Percentiles rank a stretch among this genome's conserved stretches.
These are phyloP conservation scores for Artemisia tridentata DNA, from an alignment of 129 eudicot genomes.

Conservation along the genomic window DNA sequence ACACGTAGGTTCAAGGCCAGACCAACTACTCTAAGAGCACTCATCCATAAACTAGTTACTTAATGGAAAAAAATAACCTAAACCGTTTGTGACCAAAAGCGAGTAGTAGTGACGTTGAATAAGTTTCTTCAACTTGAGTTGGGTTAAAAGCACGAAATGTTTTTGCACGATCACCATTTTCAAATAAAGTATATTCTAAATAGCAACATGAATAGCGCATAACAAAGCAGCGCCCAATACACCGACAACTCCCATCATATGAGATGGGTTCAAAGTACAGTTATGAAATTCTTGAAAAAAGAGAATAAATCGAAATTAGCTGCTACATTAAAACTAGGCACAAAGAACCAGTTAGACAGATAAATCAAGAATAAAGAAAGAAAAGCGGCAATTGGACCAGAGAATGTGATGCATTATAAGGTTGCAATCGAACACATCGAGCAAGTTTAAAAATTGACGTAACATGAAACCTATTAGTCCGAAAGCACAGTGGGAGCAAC, in stretches of 20 bases:
- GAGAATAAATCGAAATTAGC: neutral
- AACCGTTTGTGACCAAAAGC: neutral
- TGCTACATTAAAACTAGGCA: too few species aligned
- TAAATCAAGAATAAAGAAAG: too few species aligned
- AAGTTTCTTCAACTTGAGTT: constrained; percentile 2
- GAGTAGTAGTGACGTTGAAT: neutral
- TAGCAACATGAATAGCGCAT: neutral
- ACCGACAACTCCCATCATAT: neutral
- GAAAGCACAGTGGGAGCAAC: too few species aligned
- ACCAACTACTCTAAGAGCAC: neutral
- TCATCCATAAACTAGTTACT: neutral
- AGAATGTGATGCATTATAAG: too few species aligned
- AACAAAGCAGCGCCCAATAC: neutral
- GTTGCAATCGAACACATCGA: too few species aligned
- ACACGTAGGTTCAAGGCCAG: neutral
- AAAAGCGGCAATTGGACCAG: too few species aligned
- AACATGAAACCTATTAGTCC: too few species aligned
- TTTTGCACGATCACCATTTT: neutral
- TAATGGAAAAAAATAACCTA: neutral
- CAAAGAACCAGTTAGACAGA: too few species aligned
- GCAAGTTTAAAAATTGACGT: too few species aligned
- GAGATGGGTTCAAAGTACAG: neutral
- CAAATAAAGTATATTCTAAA: neutral
- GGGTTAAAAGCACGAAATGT: neutral
- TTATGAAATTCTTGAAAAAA: neutral